Evolutionary conservation across 2,329 filamentous ascomycete genomes (phyloP), one percentile per base, ranked within the genome.

Genomic region (Sporothrix variecibatus): DNA sequence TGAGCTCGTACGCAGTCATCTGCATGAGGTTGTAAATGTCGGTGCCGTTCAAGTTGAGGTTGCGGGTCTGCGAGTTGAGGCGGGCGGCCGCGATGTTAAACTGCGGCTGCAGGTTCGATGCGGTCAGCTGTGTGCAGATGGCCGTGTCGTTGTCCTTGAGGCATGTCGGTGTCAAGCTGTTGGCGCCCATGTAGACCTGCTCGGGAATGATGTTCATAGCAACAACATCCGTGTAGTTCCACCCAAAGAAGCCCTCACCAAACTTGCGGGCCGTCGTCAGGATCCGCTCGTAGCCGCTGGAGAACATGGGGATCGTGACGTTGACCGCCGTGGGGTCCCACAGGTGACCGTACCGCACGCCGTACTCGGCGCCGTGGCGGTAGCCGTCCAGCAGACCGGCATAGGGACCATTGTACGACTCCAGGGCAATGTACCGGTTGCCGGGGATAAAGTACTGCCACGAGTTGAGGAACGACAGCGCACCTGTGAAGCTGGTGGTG

Each of bases 231-330:
- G 85, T 85, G 11, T 88, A 85, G 65, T 87, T 86, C 28, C 86
- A 84, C 0, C 89, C 90, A 0, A 92, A 80, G 78, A 88, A 92
- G 12, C 90, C 90, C 51, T 87, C 85, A 2, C 90, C 84, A 76
- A 92, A 92, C 70, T 89, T 84, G 71, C 87, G 83, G 1, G 89
- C 89, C 3, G 89, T 90, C 78, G 91, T 87, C 7, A 91, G 82
- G 0, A 91, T 89, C 8, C 89, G 86, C 20, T 88, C 86, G 79
- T 92, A 92, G 76, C 89, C 87, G 78, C 72, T 75, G 17, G 72
- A 71, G 43, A 76, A 75, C 72, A 76, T 73, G 65, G 75, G 75
- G 6, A 76, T 75, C 0, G 72, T 76, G 8, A 58, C 3, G 20
- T 76, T 76, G 20, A 26, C 64, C 11, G 69, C 71, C 5, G 71